Conservation (phyloP, 148 eudicot genomes). For the Fagopyrum homotropicum region DNA sequence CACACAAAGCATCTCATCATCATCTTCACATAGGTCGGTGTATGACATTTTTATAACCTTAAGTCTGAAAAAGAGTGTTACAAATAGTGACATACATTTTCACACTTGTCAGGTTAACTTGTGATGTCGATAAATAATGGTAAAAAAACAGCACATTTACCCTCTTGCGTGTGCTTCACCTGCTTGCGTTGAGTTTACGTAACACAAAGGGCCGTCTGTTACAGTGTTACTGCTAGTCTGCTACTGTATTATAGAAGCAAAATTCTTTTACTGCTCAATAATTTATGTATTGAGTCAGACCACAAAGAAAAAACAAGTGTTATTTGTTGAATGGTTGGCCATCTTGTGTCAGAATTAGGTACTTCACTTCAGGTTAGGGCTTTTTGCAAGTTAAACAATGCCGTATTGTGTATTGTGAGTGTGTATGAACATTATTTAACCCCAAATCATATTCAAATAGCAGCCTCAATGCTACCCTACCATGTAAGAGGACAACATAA, state of each 20-base stretch:
- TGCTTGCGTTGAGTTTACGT: neutral
- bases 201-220: conserved; percentile 1
- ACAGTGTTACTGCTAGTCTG: neutral
- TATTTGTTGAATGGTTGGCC: neutral
- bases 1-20: neutral
- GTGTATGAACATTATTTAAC: no score
- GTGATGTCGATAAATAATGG: neutral
- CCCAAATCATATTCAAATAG: no score
- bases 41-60: neutral
- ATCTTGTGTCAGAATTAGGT: neutral
- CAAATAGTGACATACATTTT: conserved; percentile 2
- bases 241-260: no score
- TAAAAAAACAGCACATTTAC: neutral
- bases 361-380: neutral
- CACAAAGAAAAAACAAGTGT: neutral
- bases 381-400: neutral
- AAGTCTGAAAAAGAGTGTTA: neutral
- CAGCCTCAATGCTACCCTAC: no score
- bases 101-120: conserved; percentile 3
- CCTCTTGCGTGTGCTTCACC: conserved; percentile 11
- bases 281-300: neutral
- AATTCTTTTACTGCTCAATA: neutral
- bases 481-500: no score
- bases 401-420: neutral
- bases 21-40: neutral